Conservation (phyloP, 2,329 filamentous ascomycete species). For the Pestalotiopsis sp. region DNA sequence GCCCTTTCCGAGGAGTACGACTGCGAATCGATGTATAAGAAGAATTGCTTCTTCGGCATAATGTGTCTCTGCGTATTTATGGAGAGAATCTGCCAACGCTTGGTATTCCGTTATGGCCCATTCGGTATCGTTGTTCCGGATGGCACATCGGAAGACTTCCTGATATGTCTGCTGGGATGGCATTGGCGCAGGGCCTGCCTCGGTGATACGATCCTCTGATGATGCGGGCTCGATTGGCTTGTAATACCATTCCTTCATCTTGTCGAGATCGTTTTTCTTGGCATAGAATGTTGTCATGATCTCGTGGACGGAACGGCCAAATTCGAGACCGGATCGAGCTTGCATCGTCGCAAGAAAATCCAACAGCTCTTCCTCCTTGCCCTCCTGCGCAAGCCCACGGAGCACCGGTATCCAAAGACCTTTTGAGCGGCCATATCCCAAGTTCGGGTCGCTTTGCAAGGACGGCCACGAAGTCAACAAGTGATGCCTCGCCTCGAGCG, state of each 20-base stretch:
- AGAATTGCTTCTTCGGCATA: constrained; percentile 66
- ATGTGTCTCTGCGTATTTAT: constrained; percentile 17
- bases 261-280: constrained; percentile 53
- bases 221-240: constrained; percentile 46
- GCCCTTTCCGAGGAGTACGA: constrained; percentile 67
- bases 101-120: constrained; percentile 66
- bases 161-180: constrained; percentile 50
- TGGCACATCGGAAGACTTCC: constrained; percentile 62
- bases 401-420: constrained; percentile 53
- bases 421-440: constrained; percentile 34
- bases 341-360: constrained; percentile 53
- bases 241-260: constrained; percentile 69
- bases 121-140: constrained; percentile 57
- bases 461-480: constrained; percentile 19
- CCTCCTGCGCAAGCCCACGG: constrained; percentile 63
- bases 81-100: constrained; percentile 43
- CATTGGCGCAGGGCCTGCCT: not conserved
- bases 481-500: constrained; percentile 30
- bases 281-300: constrained; percentile 66
- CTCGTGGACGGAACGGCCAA: constrained; percentile 48
- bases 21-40: constrained; percentile 66
- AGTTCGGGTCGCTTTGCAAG: constrained; percentile 10
- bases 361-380: constrained; percentile 58
- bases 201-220: not conserved
- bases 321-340: constrained; percentile 45